Conservation (phyloP, 1,139 yeast genomes). For the Diutina rugosa region DNA sequence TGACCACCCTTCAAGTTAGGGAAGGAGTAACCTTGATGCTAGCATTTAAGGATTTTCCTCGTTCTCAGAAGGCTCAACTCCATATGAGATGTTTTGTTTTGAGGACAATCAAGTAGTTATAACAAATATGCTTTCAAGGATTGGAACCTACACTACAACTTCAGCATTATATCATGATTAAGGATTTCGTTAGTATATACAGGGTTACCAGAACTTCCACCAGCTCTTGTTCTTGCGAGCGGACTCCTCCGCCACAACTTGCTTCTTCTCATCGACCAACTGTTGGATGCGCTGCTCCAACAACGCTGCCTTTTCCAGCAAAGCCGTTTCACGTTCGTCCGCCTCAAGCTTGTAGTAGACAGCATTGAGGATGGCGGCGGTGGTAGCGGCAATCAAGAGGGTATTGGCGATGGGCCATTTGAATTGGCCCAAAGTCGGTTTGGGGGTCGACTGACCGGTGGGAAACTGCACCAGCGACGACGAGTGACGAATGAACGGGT, state of each 20-base stretch:
- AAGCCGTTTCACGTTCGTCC: slow-evolving; percentile 14
- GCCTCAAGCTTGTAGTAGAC: slow-evolving; percentile 21
- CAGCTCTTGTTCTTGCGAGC: background rate
- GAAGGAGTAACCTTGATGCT: too few relatives aligned
- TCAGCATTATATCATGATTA: too few relatives aligned
- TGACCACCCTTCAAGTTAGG: too few relatives aligned
- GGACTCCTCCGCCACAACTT: slow-evolving; percentile 6
- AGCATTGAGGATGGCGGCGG: slow-evolving; percentile 24
- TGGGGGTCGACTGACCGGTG: slow-evolving; percentile 7
- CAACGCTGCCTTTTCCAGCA: slow-evolving; percentile 12
- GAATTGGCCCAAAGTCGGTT: slow-evolving; percentile 27
- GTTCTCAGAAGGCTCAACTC: too few relatives aligned
- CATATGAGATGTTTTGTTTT: too few relatives aligned
- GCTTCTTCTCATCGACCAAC: slow-evolving; percentile 18
- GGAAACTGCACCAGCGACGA: slow-evolving; percentile 7
- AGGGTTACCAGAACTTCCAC: slow-evolving; percentile 1
- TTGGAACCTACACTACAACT: too few relatives aligned
- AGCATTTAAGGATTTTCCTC: too few relatives aligned
- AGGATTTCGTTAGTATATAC: background rate
- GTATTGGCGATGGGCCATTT: slow-evolving; percentile 25
- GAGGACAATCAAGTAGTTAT: too few relatives aligned
- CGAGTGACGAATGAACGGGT: background rate
- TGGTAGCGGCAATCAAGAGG: slow-evolving; percentile 26
- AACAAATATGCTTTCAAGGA: too few relatives aligned
- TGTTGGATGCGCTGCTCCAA: slow-evolving; percentile 20